Conservation (phyloP, 75 land plant genomes). For the Picea glauca region DNA sequence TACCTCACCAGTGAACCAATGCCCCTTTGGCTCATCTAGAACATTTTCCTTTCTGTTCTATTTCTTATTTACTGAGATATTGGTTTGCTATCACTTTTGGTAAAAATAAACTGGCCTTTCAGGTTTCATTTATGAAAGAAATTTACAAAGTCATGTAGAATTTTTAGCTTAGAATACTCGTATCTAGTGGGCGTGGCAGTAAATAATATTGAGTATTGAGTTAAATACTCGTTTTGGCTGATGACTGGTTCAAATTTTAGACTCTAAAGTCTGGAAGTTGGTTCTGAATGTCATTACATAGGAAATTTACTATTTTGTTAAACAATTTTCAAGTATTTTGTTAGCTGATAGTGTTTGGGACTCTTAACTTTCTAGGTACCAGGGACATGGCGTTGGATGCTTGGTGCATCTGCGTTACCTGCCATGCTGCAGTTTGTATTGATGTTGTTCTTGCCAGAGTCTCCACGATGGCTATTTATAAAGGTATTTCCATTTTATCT, state of each 20-base stretch:
- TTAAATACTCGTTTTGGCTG: too few species aligned
- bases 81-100: neutral
- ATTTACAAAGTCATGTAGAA: neutral
- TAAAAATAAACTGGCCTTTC: neutral
- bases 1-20: too few species aligned
- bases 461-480: conserved; percentile 81
- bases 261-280: neutral
- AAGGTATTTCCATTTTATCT: conserved; percentile 42
- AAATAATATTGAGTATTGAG: too few species aligned
- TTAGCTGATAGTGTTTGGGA: neutral
- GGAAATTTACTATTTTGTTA: neutral
- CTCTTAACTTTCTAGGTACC: conserved; percentile 41
- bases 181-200: too few species aligned
- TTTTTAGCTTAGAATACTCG: neutral
- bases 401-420: conserved; percentile 73
- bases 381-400: conserved; percentile 96
- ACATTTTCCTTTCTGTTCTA: neutral
- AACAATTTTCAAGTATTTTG: neutral
- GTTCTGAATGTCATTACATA: neutral
- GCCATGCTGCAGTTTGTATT: conserved; percentile 61
- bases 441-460: conserved; percentile 75
- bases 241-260: too few species aligned
- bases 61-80: neutral
- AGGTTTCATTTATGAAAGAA: neutral
- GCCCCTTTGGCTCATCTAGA: neutral